Evolutionary conservation across 2,329 filamentous ascomycete genomes (phyloP), one percentile per base, ranked within the genome.

Genomic region (Ophiocordyceps sinensis): DNA sequence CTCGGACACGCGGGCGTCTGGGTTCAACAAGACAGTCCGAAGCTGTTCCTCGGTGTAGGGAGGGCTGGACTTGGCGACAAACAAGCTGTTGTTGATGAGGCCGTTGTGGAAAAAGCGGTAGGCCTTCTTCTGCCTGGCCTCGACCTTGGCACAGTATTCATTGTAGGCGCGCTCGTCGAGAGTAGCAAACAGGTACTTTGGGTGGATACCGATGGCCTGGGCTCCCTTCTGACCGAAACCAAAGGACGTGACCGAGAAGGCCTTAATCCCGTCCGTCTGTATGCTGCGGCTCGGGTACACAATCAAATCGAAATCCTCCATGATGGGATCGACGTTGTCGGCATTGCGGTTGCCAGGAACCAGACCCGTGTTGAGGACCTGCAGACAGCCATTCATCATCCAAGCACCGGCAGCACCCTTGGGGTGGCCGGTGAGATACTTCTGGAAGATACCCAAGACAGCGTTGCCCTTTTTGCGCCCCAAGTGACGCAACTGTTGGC

Each of bases 101-200:
- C 89, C 88, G 54, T 94, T 94, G 70, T 98, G 93, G 79, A 93
- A 94, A 77, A 85, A 96, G 49, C 91, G 79, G 73, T 98, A 98
- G 0, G 91, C 86, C 71, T 89, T 95, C 85, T 95, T 96, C 65
- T 98, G 93, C 48, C 91, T 79, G 32, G 86, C 80, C 56, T 86
- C 82, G 15, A 96, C 86, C 75, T 94, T 96, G 56, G 70, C 67
- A 59, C 81, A 82, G 74, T 98, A 98, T 43, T 77, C 69, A 44
- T 77, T 66, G 64, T 86, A 98, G 40, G 85, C 82, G 38, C 79
- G 69, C 65, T 89, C 76, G 56, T 96, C 89, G 40, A 98, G 82
- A n/a, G 85, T 82, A 38, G 91, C 91, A 53, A 82, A 98, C 43
- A 98, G 76, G 64, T 96, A 98, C 66, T 84, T 89, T 57, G 93